Base-by-base conservation (phyloP, 331 rosid species). In the Telfairia occidentalis region DNA sequence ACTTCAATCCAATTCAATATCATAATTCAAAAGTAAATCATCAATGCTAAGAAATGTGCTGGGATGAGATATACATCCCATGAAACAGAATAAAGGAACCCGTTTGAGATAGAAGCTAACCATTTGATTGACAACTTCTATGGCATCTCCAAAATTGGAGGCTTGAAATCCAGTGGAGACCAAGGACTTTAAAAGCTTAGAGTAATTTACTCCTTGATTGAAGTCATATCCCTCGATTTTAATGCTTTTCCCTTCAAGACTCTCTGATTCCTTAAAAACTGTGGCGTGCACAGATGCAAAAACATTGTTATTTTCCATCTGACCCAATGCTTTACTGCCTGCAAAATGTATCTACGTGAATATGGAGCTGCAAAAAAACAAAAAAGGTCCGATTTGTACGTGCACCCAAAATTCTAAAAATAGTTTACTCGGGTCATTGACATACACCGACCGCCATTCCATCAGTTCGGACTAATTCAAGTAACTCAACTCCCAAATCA, bases 151-250 rank as follows among this genome's bases (percentile, higher is more conserved):
- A 9, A 94, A 84, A 77, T 91, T 84, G 71, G 97, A 91, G 80
- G 98, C 98, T 60, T 94, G 97, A 75, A 94, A 94, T 0, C 97
- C 97, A 75, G 96, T 88, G 46, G 87, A 77, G 76, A 85, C 5
- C 87, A 94, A 57, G 60, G 97, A 89, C 10, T 48, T 66, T 61
- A 94, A 78, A 67, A 94, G 91, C 54, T 82, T 83, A n/a, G 82
- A 63, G 76, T 89, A 91, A 72, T 89, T 57, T 4, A 91, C 74
- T 10, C 96, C 96, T 2, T 74, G 81, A 81, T 94, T 89, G 85
- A 94, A 94, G 74, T 94, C 91, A 13, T 94, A 94, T 59, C 98
- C 98, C 59, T 87, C 83, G 7, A 94, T 88, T 78, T 78, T 71
- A 11, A 37, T 21, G 78, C 83, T 76, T 38, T 82, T 82, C 71